Conservation (phyloP, 2,329 filamentous ascomycete genomes). For the Didymella exigua region DNA sequence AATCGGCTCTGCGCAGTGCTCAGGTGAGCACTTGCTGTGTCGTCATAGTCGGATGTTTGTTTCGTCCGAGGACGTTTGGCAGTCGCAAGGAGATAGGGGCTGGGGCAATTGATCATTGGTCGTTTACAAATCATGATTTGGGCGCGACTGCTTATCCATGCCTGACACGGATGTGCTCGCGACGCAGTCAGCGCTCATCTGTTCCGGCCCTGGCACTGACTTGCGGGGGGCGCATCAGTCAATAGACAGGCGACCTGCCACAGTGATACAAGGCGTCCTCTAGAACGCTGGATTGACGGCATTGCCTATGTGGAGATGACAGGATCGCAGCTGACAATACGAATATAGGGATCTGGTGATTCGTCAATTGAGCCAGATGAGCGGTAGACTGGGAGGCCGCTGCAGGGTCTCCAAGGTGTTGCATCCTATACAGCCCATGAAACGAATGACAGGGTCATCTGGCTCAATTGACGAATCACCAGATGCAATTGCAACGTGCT, state of each 20-base stretch:
- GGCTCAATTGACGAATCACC: conserved; percentile 45
- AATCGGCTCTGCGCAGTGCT: background rate
- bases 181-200: conserved; percentile 14
- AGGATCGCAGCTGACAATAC: conserved; percentile 32
- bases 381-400: conserved; percentile 33
- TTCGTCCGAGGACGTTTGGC: conserved; percentile 14
- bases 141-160: conserved; percentile 1
- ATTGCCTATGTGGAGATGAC: conserved; percentile 25
- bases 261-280: conserved; percentile 22
- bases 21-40: conserved; percentile 13
- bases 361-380: conserved; percentile 26
- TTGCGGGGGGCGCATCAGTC: conserved; percentile 21
- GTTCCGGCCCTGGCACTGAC: conserved; percentile 6
- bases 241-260: conserved; percentile 11
- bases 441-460: conserved; percentile 36
- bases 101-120: background rate
- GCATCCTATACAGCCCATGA: conserved; percentile 21
- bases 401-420: conserved; percentile 40
- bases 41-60: conserved; percentile 21
- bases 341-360: conserved; percentile 30
- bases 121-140: conserved; percentile 12
- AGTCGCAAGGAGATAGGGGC: conserved; percentile 1
- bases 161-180: conserved; percentile 13
- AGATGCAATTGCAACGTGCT: conserved; percentile 31
- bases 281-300: conserved; percentile 26